phyloP scores from a whole-genome alignment of 2,329 filamentous ascomycete genomes.

The Exophiala spinifera region DNA sequence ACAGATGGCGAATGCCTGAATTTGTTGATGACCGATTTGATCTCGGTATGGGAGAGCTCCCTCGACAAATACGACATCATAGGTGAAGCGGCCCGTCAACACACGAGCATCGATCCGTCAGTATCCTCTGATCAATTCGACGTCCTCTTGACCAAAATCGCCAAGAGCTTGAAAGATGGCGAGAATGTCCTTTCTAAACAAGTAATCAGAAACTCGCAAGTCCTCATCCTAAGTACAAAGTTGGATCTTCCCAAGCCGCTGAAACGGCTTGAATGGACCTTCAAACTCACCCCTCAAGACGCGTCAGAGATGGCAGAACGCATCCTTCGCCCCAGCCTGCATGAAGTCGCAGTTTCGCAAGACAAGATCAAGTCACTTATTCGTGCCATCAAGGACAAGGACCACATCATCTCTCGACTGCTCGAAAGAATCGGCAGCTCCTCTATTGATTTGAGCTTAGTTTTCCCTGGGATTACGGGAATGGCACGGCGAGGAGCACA shows the following conservation, averaged over 20 bases:
- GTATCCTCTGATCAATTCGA: constrained; percentile 55
- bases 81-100: constrained; percentile 45
- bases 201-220: constrained; percentile 31
- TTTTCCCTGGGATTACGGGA: constrained; percentile 55
- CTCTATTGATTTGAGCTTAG: constrained; percentile 53
- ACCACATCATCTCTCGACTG: constrained; percentile 56
- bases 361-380: constrained; percentile 50
- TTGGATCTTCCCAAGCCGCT: constrained; percentile 54
- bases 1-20: constrained; percentile 43
- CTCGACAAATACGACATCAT: constrained; percentile 48
- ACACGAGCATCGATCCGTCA: constrained; percentile 59
- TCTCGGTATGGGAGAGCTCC: constrained; percentile 55
- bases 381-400: constrained; percentile 54
- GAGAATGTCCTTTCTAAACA: constrained; percentile 27
- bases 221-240: constrained; percentile 46
- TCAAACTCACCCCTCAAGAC: constrained; percentile 44
- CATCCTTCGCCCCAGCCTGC: constrained; percentile 54
- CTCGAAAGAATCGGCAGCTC: constrained; percentile 58
- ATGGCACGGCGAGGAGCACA: constrained; percentile 45
- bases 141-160: constrained; percentile 56
- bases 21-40: constrained; percentile 57
- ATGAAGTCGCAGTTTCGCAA: constrained; percentile 47
- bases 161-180: constrained; percentile 44
- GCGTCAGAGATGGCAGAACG: constrained; percentile 45
- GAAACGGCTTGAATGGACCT: constrained; percentile 51